phyloP scores from a whole-genome alignment of 495 filamentous ascomycete genomes.

The Penicillium soppii region DNA sequence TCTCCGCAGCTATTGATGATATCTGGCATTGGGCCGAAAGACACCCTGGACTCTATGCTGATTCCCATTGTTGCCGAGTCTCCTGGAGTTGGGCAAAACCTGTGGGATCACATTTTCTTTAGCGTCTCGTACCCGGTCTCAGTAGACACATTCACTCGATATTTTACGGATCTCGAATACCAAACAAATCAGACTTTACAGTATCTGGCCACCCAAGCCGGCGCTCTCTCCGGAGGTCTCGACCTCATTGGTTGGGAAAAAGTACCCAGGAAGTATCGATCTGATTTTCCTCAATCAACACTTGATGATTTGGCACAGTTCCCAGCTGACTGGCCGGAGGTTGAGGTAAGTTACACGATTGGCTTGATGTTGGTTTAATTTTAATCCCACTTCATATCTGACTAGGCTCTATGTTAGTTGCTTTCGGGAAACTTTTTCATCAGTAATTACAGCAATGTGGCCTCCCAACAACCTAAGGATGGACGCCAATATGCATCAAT shows the following conservation, averaged over 20 bases:
- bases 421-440: not conserved
- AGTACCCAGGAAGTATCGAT: not conserved
- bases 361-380: too few relatives aligned
- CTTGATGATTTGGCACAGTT: not conserved
- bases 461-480: not conserved
- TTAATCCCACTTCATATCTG: not conserved
- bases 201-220: too few relatives aligned
- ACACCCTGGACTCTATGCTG: not conserved
- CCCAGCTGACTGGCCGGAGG: conserved; percentile 50
- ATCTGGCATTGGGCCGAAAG: conserved; percentile 40
- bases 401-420: not conserved
- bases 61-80: not conserved
- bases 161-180: too few relatives aligned
- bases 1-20: conserved; percentile 18
- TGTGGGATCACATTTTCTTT: not conserved
- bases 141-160: too few relatives aligned
- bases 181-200: not conserved
- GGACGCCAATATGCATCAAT: conserved; percentile 4
- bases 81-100: not conserved
- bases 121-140: too few relatives aligned
- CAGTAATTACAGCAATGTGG: not conserved
- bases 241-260: not conserved
- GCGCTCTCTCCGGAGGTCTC: too few relatives aligned
- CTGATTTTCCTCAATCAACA: not conserved
- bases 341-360: conserved; percentile 26